A percentile compares a stretch with the other conserved stretches of the same genome.
Conservation (phyloP, 73 alveolate genomes). For the Paramecium biaurelia region DNA sequence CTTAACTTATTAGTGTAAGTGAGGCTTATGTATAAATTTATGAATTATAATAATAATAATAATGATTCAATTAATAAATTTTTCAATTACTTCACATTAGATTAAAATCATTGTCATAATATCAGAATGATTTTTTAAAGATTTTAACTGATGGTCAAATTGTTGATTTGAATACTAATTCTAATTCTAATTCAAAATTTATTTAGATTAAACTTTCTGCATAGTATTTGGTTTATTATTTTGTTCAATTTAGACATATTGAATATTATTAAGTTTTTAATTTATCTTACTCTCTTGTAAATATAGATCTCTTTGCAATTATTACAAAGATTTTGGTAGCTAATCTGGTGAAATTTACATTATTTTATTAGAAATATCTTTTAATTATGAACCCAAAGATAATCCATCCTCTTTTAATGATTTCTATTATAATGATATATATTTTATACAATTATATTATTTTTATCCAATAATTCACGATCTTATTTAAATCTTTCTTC, state of each 20-base stretch:
- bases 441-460: not conserved
- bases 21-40: conserved; percentile 65
- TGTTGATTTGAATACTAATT: not conserved
- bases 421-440: not conserved
- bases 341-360: not conserved
- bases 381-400: not conserved
- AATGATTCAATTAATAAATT: not conserved
- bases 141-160: not conserved
- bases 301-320: not conserved
- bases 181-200: not conserved
- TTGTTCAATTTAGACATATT: not conserved
- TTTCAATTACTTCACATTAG: conserved; percentile 38
- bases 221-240: not conserved
- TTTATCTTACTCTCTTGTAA: not conserved
- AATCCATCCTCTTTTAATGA: not conserved
- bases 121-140: not conserved
- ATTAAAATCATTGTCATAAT: not conserved
- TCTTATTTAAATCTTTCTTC: not conserved
- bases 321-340: not conserved
- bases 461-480: not conserved
- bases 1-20: conserved; percentile 57
- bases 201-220: not conserved
- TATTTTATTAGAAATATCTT: not conserved
- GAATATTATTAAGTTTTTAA: not conserved
- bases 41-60: conserved; percentile 29